These are phyloP conservation scores for Amanita exitialis DNA, from an alignment of 768 basidiomycete species.

Conservation along the genomic window DNA sequence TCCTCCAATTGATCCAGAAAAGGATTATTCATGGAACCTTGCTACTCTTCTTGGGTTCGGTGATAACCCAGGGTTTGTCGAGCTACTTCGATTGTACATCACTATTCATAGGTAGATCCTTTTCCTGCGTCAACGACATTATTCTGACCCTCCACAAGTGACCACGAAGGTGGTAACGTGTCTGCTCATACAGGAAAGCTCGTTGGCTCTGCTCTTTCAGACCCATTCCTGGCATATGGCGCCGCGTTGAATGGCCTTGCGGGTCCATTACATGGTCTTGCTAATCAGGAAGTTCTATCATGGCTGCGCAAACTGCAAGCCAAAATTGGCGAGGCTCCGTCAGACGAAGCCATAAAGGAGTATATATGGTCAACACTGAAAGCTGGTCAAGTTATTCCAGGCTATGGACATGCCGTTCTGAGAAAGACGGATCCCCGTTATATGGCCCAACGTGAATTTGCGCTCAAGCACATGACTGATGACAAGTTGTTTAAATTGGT, in stretches of 20 bases:
- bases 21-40: constrained; percentile 88
- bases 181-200: constrained; percentile 92
- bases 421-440: constrained; percentile 92
- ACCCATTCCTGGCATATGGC: constrained; percentile 91
- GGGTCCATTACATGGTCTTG: constrained; percentile 92
- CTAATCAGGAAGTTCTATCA: constrained; percentile 93
- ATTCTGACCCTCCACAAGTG: constrained; percentile 29
- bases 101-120: constrained; percentile 77
- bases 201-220: constrained; percentile 91
- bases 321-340: constrained; percentile 76
- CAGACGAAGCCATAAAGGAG: constrained; percentile 82
- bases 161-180: constrained; percentile 98
- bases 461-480: constrained; percentile 72
- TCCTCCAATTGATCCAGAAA: constrained; percentile 69
- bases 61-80: constrained; percentile 80
- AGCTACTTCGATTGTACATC: constrained; percentile 91
- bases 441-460: constrained; percentile 84
- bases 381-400: constrained; percentile 88
- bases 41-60: constrained; percentile 87
- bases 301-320: constrained; percentile 93
- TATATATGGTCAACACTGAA: constrained; percentile 96
- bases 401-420: constrained; percentile 81
- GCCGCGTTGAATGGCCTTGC: constrained; percentile 95
- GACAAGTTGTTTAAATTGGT: constrained; percentile 95
- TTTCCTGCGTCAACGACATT: background rate